Conservation (phyloP, 371 early-diverging fungal species). For the Mucor mucedo region DNA sequence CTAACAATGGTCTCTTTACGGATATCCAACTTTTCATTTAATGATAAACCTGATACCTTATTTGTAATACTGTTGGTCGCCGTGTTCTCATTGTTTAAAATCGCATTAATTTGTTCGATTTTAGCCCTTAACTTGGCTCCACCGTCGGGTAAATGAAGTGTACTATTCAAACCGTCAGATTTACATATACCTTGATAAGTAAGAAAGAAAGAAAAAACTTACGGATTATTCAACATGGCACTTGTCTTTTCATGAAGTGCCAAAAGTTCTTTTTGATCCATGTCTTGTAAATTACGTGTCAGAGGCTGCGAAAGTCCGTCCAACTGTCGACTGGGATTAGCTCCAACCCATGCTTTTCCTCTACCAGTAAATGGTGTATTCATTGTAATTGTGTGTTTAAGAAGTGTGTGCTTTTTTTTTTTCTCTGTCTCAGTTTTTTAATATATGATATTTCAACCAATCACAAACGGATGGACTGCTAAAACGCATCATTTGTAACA, state of each 20-base stretch:
- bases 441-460: too few species aligned
- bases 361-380: conserved; percentile 17
- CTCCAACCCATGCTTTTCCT: conserved; percentile 8
- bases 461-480: too few species aligned
- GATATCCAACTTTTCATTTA: conserved; percentile 20
- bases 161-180: neutral
- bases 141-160: conserved; percentile 41
- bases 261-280: conserved; percentile 15
- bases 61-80: conserved; percentile 16
- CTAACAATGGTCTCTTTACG: conserved; percentile 25
- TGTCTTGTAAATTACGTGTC: conserved; percentile 28
- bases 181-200: neutral
- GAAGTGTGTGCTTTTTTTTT: too few species aligned
- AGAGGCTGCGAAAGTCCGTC: conserved; percentile 34
- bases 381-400: neutral
- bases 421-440: too few species aligned
- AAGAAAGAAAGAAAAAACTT: conserved; percentile 6
- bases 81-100: conserved; percentile 16
- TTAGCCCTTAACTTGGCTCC: conserved; percentile 40
- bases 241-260: conserved; percentile 25
- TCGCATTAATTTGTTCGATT: conserved; percentile 26
- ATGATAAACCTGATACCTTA: conserved; percentile 25
- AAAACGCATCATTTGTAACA: too few species aligned
- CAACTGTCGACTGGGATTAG: conserved; percentile 9
- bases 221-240: conserved; percentile 38